Conservation (phyloP, 257 asterid genomes). For the Catharanthus roseus region DNA sequence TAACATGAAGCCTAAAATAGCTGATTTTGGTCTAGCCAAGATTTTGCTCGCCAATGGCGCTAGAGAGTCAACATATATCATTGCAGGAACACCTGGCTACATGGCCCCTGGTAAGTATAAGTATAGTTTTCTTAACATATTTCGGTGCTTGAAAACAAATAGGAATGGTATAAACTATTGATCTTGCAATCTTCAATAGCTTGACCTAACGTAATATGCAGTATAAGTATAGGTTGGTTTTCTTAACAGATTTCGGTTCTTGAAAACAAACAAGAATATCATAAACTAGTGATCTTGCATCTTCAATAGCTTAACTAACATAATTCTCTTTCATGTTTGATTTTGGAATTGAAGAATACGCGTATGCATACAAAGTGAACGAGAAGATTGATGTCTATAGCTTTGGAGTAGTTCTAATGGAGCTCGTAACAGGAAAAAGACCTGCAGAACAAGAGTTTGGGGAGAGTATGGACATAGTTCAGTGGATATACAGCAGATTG, state of each 20-base stretch:
- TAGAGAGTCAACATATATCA: constrained; percentile 23
- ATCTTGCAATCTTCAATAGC: not conserved
- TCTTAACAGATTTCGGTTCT: not conserved
- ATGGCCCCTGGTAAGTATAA: constrained; percentile 39
- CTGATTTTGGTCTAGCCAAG: constrained; percentile 47
- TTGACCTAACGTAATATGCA: not conserved
- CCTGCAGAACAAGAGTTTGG: constrained; percentile 35
- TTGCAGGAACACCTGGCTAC: constrained; percentile 44
- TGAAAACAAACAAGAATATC: not conserved
- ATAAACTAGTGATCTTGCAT: not conserved
- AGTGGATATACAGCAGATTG: constrained; percentile 33
- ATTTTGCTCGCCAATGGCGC: constrained; percentile 23
- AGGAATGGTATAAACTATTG: not conserved
- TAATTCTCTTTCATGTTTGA: not conserved
- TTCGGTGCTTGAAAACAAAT: not conserved
- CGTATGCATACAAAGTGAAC: constrained; percentile 28
- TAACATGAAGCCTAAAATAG: constrained; percentile 36
- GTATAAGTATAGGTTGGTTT: not conserved
- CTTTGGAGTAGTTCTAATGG: constrained; percentile 41
- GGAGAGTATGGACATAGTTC: constrained; percentile 33
- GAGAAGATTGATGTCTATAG: constrained; percentile 46
- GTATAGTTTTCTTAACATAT: not conserved
- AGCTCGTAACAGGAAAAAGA: constrained; percentile 35
- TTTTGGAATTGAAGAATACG: constrained; percentile 30
- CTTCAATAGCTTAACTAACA: not conserved